phyloP scores from a whole-genome alignment of 1,284 basidiomycete species.

The Sanguinoderma infundibulare region DNA sequence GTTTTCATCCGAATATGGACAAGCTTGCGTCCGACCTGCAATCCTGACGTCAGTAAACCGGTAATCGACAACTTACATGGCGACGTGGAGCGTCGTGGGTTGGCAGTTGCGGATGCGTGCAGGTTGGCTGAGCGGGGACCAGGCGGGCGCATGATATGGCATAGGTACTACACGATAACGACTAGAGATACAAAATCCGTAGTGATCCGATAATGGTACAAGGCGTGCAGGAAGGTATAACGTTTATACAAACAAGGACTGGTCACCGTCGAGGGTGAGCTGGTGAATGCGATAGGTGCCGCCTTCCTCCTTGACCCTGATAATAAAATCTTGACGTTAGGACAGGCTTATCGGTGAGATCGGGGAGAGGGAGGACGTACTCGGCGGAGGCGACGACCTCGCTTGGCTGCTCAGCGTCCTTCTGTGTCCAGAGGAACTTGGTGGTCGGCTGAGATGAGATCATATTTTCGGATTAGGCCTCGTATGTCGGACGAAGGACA shows the following conservation, averaged over 20 bases:
- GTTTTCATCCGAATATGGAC: no score
- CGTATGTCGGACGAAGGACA: neutral
- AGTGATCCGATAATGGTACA: neutral
- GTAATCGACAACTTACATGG: no score
- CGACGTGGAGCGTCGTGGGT: no score
- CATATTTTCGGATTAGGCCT: no score
- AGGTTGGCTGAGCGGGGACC: no score
- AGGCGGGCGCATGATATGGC: no score
- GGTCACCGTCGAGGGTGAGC: conserved; percentile 31
- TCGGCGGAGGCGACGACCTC: conserved; percentile 27
- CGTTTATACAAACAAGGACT: conserved; percentile 24
- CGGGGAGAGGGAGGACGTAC: conserved; percentile 15
- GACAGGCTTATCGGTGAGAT: neutral
- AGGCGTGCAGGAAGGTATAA: no score
- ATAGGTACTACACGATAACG: neutral
- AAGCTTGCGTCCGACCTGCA: no score
- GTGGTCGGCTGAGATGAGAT: conserved; percentile 14
- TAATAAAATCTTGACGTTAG: conserved; percentile 8
- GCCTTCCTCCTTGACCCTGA: conserved; percentile 26
- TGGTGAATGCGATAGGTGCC: conserved; percentile 28
- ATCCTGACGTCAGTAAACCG: no score
- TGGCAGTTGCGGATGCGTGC: no score
- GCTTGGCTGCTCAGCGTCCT: conserved; percentile 12
- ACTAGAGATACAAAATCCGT: neutral
- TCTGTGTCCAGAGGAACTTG: conserved; percentile 27